Base-by-base conservation (phyloP, 495 filamentous ascomycete genomes). In the Sporormia fimetaria region DNA sequence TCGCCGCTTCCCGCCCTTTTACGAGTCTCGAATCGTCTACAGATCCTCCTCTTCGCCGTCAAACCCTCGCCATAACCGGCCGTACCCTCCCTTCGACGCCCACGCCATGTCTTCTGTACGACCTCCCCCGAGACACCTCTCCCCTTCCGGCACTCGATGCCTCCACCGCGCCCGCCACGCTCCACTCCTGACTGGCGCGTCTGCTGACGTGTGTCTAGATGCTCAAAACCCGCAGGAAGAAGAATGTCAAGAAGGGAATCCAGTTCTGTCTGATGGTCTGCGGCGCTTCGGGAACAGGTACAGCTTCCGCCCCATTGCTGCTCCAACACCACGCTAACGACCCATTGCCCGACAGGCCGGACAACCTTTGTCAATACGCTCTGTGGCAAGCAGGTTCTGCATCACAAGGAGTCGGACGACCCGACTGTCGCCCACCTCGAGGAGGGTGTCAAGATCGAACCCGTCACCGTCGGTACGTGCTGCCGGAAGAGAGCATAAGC, bases 221-320 rank as follows among this genome's bases (percentile, higher is more conserved):
- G 28, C 51, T 87, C 63, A 87, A 92, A 80, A 87, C 94, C 63
- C 87, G 90, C 67, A 80, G 86, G 61, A 98, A 98, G 87, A 98
- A 98, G 78, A 95, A 96, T 74, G 88, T 96, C 67, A 98, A 98
- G 81, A 98, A 96, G 80, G 90, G 90, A 52, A 95, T 98, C 58
- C 92, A 96, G 73, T 98, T 98, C 72, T 96, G 88, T 68, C 61
- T 98, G 79, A 98, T 98, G 90, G 90, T 98, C 54, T 96, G 92
- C 63, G 90, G 90, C 67, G 88, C 90, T 58, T 94, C 87, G 54
- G 90, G 90, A 63, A 96, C 90, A 63, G 87, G 87, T 95, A 76
- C 54, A 75, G 68, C n/a, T 28, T 28, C 33, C 38, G 21, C 37
- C 36, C 6, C 32, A n/a, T 27, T 14, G 11, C 21, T 16, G 6